Percentiles rank a stretch among this genome's conserved stretches.
These are phyloP conservation scores for Ajuga chamaepitys DNA, from an alignment of 257 asterid species.

Conservation along the genomic window DNA sequence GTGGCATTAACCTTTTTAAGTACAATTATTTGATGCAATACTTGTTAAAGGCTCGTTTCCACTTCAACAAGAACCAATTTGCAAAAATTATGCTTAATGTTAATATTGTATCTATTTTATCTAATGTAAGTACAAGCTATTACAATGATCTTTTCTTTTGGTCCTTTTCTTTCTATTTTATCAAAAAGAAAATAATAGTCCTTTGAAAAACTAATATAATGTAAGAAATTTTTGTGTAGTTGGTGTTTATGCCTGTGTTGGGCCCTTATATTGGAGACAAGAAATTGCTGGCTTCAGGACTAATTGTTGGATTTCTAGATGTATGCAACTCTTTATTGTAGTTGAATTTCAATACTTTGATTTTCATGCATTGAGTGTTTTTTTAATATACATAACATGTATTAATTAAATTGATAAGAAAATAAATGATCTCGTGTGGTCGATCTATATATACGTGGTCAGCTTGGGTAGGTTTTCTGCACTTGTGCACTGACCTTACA, in stretches of 20 bases:
- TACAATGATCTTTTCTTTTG: too few species aligned
- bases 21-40: conserved; percentile 25
- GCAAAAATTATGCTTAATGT: conserved; percentile 30
- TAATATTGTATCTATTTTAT: conserved; percentile 25
- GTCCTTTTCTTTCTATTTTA: too few species aligned
- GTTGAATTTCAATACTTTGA: too few species aligned
- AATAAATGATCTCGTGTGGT: conserved; percentile 51
- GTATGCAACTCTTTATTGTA: background rate
- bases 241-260: conserved; percentile 50
- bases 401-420: too few species aligned
- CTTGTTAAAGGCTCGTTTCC: conserved; percentile 43
- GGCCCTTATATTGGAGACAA: conserved; percentile 60
- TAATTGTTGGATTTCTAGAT: conserved; percentile 39
- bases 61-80: conserved; percentile 37
- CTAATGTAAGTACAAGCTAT: conserved; percentile 21
- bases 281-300: conserved; percentile 47
- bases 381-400: too few species aligned
- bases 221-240: conserved; percentile 22
- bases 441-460: conserved; percentile 59
- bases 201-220: background rate
- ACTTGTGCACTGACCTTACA: too few species aligned
- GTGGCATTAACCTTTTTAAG: too few species aligned
- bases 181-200: too few species aligned
- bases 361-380: too few species aligned
- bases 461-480: conserved; percentile 33